Evolutionary conservation across 2,329 filamentous ascomycete species (phyloP), one percentile per base, ranked within the genome.

Genomic region (Microsporum ferrugineum): DNA sequence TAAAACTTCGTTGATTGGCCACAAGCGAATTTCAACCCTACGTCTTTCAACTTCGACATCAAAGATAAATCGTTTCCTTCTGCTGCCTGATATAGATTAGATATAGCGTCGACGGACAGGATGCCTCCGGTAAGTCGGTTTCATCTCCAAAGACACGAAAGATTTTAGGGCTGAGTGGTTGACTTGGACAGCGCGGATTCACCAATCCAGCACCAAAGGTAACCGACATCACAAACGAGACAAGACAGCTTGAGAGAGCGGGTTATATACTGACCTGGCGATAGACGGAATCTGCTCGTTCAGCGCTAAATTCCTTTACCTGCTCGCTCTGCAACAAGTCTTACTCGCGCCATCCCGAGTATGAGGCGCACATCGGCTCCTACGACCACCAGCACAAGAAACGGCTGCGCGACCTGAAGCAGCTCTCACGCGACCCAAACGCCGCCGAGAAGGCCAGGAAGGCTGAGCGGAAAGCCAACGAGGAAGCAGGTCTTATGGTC

Each of bases 341-440:
- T 68, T 99, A 97, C 76, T 85, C 87, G 1, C 90, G 94, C 61
- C 92, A 95, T 81, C 92, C 95, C 71, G 92, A 97, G 73, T 96
- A 95, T 73, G 92, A 97, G 75, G 88, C 91, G 5, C 94, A 99
- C 73, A 88, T 96, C 61, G 86, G 86, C 65, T 94, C 88, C 69
- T 97, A 97, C 75, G 94, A 97, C 71, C 94, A 99, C 76, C 88
- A 89, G 68, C 94, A 99, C 75, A 91, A 91, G 73, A 91, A 95
- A 77, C 76, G 79, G 62, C 67, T 76, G 5, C 73, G 76, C 62
- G 76, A 78, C 45, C 70, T 78, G 23, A 78, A 78, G 64, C 75
- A 77, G 65, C 68, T 78, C 47, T 77, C 73, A 4, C 71, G 73
- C 38, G 73, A 78, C 58, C 74, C 71, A 2, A 73, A 75, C 64